phyloP scores from a whole-genome alignment of 163 green algal genomes.

The Volvox carteri region DNA sequence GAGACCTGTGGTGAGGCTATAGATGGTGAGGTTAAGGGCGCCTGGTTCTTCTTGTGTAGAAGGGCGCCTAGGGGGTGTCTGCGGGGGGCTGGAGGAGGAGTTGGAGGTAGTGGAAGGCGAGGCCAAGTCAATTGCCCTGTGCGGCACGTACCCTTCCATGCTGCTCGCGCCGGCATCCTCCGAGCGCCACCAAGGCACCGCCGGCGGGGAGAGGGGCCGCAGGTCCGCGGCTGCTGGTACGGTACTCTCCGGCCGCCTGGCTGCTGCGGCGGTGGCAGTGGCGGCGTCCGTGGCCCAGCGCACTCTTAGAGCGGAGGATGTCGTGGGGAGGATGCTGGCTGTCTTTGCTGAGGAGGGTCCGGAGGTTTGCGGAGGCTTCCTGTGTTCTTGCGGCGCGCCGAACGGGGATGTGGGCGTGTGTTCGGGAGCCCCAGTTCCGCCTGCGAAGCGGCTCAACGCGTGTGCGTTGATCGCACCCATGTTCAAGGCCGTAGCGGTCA shows the following conservation, averaged over 20 bases:
- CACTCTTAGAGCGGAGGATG: neutral
- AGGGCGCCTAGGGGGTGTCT: too few relatives aligned
- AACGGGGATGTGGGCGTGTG: neutral
- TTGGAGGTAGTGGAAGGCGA: neutral
- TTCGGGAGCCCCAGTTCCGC: neutral
- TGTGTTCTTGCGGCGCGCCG: too few relatives aligned
- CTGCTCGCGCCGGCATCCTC: neutral
- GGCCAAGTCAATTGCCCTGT: neutral
- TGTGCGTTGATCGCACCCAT: slow-evolving; percentile 10
- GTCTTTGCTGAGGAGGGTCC: too few relatives aligned
- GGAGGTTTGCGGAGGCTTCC: too few relatives aligned
- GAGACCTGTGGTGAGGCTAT: neutral
- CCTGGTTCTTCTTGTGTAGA: too few relatives aligned
- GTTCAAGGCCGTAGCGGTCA: neutral
- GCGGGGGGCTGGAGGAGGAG: neutral
- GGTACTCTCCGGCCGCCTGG: neutral
- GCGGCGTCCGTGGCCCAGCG: neutral
- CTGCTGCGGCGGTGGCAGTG: too few relatives aligned
- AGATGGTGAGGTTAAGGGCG: neutral
- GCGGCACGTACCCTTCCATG: neutral
- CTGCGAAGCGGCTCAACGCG: neutral
- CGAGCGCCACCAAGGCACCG: neutral
- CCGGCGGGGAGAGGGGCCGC: too few relatives aligned
- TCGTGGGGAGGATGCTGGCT: neutral
- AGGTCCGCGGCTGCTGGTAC: too few relatives aligned